Evolutionary conservation across 805 yeast genomes (phyloP).

Genomic region (Saturnispora ahearnii): DNA sequence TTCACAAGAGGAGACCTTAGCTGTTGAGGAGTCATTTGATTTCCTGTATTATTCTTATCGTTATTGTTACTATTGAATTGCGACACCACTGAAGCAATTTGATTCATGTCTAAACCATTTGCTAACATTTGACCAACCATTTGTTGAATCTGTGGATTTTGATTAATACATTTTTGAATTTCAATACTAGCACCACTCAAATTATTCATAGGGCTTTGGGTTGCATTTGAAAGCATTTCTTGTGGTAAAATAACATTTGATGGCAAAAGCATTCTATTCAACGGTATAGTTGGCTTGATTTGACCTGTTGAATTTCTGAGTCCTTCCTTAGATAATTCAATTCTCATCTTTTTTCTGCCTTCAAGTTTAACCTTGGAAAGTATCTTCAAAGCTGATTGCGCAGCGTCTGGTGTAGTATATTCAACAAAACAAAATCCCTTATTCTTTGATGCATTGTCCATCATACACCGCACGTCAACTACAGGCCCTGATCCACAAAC

Average conservation of each 20-base stretch:
- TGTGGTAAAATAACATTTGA: conserved; percentile 49
- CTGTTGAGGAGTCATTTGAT: neutral
- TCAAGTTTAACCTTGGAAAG: conserved; percentile 37
- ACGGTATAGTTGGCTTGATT: conserved; percentile 33
- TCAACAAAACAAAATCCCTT: conserved; percentile 65
- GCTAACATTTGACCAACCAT: conserved; percentile 30
- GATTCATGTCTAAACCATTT: conserved; percentile 29
- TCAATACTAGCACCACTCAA: conserved; percentile 10
- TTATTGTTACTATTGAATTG: conserved; percentile 17
- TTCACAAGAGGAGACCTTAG: neutral
- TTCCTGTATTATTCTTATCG: neutral
- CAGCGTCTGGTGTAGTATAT: conserved; percentile 43
- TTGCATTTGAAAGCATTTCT: conserved; percentile 27
- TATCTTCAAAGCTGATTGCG: conserved; percentile 38
- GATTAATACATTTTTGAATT: conserved; percentile 19
- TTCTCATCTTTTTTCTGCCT: conserved; percentile 41
- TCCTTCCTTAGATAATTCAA: conserved; percentile 57
- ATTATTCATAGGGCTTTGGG: neutral
- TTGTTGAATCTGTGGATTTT: conserved; percentile 27
- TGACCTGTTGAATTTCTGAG: conserved; percentile 29
- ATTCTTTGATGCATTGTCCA: conserved; percentile 48
- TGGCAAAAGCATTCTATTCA: conserved; percentile 43
- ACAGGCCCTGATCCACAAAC: conserved; percentile 68
- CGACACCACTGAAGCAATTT: conserved; percentile 23
- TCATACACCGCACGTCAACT: conserved; percentile 56